Percentiles rank a stretch among this genome's conserved stretches.
Conservation (phyloP, 108 stramenopile genomes). For the Phaeodactylum tricornutum region DNA sequence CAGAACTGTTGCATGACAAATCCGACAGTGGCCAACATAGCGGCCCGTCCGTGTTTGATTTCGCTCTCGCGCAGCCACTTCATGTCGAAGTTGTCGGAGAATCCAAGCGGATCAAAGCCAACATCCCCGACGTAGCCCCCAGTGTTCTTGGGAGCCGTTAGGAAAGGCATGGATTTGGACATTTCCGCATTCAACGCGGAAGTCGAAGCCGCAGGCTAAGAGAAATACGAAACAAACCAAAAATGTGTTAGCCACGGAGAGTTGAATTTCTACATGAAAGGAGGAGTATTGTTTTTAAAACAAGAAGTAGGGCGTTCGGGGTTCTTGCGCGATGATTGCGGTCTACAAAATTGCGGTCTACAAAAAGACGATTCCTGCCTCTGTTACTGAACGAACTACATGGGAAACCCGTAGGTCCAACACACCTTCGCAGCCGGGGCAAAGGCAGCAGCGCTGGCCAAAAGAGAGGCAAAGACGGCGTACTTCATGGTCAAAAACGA, state of each 20-base stretch:
- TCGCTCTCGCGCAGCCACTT: constrained; percentile 97
- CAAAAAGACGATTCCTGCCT: too few species aligned
- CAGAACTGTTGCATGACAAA: constrained; percentile 66
- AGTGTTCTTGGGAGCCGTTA: constrained; percentile 48
- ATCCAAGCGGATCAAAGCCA: constrained; percentile 89
- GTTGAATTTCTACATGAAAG: too few species aligned
- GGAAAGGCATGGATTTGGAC: constrained; percentile 79
- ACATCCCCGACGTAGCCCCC: constrained; percentile 78
- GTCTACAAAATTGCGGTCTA: too few species aligned
- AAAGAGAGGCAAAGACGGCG: constrained; percentile 35
- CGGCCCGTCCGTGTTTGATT: constrained; percentile 91
- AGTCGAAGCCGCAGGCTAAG: constrained; percentile 14
- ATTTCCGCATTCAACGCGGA: constrained; percentile 71
- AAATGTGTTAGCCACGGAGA: too few species aligned
- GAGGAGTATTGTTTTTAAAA: too few species aligned
- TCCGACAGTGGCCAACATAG: constrained; percentile 89
- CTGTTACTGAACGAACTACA: too few species aligned
- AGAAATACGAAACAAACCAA: constrained; percentile 9
- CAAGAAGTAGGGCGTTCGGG: too few species aligned
- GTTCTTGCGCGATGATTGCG: too few species aligned
- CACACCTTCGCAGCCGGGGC: constrained; percentile 17
- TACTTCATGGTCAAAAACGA: constrained; percentile 46
- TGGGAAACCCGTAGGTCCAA: background rate
- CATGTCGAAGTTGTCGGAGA: constrained; percentile 86
- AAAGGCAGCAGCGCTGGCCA: constrained; percentile 42